Percentiles rank a stretch among this genome's conserved stretches.
Conservation (phyloP, 371 early-diverging fungal species). For the Mortierella sp. region DNA sequence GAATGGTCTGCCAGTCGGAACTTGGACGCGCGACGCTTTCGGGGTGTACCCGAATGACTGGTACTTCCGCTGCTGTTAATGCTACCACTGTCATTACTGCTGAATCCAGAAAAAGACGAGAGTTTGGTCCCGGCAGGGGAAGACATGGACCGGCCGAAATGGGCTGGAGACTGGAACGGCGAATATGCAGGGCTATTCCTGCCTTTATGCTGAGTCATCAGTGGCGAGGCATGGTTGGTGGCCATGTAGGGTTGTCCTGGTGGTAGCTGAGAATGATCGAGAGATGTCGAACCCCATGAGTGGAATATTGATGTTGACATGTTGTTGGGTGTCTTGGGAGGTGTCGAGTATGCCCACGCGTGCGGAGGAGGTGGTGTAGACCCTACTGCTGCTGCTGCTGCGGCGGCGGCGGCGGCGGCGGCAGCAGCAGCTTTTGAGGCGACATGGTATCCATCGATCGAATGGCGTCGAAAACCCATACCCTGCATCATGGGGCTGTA, state of each 20-base stretch:
- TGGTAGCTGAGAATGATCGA: slow-evolving; percentile 16
- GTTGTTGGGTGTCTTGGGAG: slow-evolving; percentile 27
- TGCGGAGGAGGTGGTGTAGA: background rate
- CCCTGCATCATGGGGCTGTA: background rate
- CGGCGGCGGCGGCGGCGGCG: background rate
- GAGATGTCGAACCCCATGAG: background rate
- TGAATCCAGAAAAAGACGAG: background rate
- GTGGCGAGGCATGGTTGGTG: background rate
- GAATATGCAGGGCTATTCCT: background rate
- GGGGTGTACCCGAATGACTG: background rate
- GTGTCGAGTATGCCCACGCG: slow-evolving; percentile 22
- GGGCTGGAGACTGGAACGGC: background rate
- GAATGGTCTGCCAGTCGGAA: background rate
- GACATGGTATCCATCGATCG: slow-evolving; percentile 11
- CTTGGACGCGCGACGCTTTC: slow-evolving; percentile 28
- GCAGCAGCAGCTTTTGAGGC: slow-evolving; percentile 4
- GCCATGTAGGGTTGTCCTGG: slow-evolving; percentile 40
- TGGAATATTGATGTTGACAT: background rate
- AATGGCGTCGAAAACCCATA: slow-evolving; percentile 13
- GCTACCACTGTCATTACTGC: background rate
- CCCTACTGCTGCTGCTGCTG: background rate
- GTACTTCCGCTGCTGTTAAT: background rate
- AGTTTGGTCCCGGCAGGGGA: background rate
- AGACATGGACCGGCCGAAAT: background rate
- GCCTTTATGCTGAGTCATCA: background rate